Conservation (phyloP, 768 basidiomycete species). For the Sporobolomyces roseus region DNA sequence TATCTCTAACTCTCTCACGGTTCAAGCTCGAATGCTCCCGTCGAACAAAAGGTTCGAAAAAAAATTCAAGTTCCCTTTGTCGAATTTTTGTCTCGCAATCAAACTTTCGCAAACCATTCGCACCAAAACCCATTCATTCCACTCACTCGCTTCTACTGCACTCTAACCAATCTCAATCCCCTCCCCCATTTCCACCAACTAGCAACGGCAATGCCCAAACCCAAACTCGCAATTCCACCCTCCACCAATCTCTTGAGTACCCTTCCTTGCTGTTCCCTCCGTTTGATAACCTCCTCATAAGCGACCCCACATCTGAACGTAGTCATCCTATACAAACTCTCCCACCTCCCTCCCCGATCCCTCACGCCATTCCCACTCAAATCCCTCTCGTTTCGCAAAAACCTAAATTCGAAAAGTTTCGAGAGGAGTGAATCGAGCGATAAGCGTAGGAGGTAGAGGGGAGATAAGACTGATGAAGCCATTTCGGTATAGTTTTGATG, state of each 20-base stretch:
- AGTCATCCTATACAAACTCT: slow-evolving; percentile 90
- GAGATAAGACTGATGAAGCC: slow-evolving; percentile 32
- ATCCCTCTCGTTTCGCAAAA: not conserved
- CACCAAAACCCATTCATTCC: too few relatives aligned
- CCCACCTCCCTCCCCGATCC: slow-evolving; percentile 66
- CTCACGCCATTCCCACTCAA: not conserved
- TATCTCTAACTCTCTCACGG: too few relatives aligned
- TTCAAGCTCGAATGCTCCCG: too few relatives aligned
- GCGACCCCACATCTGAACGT: slow-evolving; percentile 94
- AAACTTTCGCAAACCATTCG: too few relatives aligned
- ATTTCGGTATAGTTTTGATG: slow-evolving; percentile 90
- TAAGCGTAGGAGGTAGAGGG: slow-evolving; percentile 36
- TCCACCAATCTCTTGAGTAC: slow-evolving; percentile 55
- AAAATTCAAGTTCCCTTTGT: slow-evolving; percentile 14
- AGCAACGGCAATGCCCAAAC: not conserved
- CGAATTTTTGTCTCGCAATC: too few relatives aligned
- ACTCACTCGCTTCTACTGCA: too few relatives aligned
- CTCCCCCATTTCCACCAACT: not conserved
- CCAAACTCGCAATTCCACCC: not conserved
- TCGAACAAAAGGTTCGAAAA: too few relatives aligned
- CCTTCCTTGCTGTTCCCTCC: slow-evolving; percentile 65
- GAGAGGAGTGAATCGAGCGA: slow-evolving; percentile 30
- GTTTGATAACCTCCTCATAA: slow-evolving; percentile 73
- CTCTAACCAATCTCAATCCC: not conserved
- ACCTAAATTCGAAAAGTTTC: slow-evolving; percentile 41